Conservation (phyloP, 306 rosid genomes). For the Comarum palustre region DNA sequence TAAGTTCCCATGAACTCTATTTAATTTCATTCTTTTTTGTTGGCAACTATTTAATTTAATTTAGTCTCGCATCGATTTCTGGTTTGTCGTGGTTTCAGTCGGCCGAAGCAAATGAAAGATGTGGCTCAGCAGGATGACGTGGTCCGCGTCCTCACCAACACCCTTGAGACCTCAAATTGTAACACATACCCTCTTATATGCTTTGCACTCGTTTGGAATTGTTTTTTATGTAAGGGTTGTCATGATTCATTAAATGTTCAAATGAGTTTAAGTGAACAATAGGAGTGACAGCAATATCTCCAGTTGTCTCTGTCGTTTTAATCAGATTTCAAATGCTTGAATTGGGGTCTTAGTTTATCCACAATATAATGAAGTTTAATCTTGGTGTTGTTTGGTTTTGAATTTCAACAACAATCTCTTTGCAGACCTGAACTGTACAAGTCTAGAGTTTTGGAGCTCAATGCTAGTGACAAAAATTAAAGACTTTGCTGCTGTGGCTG, state of each 20-base stretch:
- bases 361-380: neutral
- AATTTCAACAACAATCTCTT: conserved; percentile 1
- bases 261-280: neutral
- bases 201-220: neutral
- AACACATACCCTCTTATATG: conserved; percentile 9
- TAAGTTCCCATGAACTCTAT: conserved; percentile 18
- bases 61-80: neutral
- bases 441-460: conserved; percentile 86
- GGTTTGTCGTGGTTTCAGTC: conserved; percentile 37
- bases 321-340: neutral
- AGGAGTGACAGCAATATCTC: no score
- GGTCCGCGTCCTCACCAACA: conserved; percentile 85
- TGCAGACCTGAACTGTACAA: conserved; percentile 81
- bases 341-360: no score
- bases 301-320: no score
- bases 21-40: neutral
- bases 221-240: neutral
- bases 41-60: no score
- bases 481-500: conserved; percentile 84
- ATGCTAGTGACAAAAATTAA: conserved; percentile 99
- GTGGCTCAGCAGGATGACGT: conserved; percentile 96
- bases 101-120: conserved; percentile 88
- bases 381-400: neutral
- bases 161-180: conserved; percentile 78
- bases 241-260: neutral